A percentile compares a stretch with the other conserved stretches of the same genome.
Evolutionary conservation across 257 asterid species (phyloP).

Genomic region (Paulownia fortunei): DNA sequence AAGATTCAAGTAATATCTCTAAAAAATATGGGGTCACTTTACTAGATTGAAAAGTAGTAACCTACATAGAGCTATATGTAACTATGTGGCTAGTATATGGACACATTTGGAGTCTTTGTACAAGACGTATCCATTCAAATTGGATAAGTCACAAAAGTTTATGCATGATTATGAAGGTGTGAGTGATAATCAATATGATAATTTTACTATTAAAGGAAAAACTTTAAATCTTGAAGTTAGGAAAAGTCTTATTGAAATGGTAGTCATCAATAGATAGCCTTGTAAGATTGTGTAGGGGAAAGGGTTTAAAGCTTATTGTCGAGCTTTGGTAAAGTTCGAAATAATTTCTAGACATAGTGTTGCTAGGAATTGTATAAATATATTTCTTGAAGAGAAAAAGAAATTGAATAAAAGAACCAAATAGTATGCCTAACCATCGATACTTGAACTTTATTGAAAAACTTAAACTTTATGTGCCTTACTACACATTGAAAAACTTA

Average conservation of each 20-base stretch:
- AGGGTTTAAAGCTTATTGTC: background rate
- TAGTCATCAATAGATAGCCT: background rate
- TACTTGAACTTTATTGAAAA: background rate
- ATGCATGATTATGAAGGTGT: background rate
- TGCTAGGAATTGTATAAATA: background rate
- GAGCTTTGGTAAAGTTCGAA: background rate
- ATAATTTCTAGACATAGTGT: background rate
- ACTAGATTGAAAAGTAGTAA: background rate
- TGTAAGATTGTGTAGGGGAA: background rate
- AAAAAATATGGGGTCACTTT: background rate
- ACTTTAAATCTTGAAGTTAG: background rate
- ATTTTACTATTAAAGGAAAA: background rate
- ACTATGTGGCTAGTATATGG: background rate
- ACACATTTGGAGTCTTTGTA: background rate
- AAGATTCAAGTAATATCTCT: background rate
- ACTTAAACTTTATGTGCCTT: background rate
- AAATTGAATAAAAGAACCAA: background rate
- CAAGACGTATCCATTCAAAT: background rate
- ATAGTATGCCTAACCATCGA: background rate
- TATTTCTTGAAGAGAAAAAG: background rate
- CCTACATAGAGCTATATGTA: background rate
- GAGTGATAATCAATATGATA: background rate
- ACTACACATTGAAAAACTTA: background rate
- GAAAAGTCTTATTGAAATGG: background rate
- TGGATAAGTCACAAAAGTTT: background rate